A percentile compares a stretch with the other conserved stretches of the same genome.
phyloP scores from a whole-genome alignment of 2,329 filamentous ascomycete species.

The Diaporthe ampelina region DNA sequence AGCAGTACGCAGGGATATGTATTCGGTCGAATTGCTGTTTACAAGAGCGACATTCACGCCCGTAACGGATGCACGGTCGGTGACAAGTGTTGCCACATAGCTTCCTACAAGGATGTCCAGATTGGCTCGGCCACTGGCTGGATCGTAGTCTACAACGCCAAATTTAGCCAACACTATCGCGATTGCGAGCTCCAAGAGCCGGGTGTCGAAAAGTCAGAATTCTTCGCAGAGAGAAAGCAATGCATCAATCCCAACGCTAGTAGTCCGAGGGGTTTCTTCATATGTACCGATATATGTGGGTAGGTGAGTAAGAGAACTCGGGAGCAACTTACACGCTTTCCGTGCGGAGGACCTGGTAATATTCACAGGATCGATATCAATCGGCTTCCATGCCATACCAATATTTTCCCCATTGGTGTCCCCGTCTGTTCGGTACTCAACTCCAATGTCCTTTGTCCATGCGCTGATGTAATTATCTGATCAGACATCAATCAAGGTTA shows the following conservation, averaged over 20 bases:
- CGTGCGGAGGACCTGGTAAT: conserved; percentile 20
- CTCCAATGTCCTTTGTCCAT: conserved; percentile 24
- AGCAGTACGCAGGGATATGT: background rate
- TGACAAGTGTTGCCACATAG: conserved; percentile 16
- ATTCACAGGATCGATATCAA: conserved; percentile 14
- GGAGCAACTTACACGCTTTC: conserved; percentile 4
- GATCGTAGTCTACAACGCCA: conserved; percentile 9
- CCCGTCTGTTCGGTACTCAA: conserved; percentile 17
- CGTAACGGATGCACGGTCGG: background rate
- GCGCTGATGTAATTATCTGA: conserved; percentile 18
- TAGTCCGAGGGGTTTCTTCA: too few species aligned
- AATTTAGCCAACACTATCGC: background rate
- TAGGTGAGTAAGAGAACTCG: fast-evolving
- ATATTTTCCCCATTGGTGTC: conserved; percentile 19
- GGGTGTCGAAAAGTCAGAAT: too few species aligned
- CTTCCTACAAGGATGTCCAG: conserved; percentile 13
- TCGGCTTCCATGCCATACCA: conserved; percentile 23
- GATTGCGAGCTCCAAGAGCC: background rate
- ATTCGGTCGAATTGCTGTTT: background rate
- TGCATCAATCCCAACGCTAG: background rate
- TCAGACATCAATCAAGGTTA: background rate
- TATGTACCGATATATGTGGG: background rate
- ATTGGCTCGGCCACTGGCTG: conserved; percentile 7
- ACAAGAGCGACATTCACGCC: conserved; percentile 23
- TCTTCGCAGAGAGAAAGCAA: background rate